Conservation (phyloP, 1,284 basidiomycete genomes). For the Rhodotorula sp. region DNA sequence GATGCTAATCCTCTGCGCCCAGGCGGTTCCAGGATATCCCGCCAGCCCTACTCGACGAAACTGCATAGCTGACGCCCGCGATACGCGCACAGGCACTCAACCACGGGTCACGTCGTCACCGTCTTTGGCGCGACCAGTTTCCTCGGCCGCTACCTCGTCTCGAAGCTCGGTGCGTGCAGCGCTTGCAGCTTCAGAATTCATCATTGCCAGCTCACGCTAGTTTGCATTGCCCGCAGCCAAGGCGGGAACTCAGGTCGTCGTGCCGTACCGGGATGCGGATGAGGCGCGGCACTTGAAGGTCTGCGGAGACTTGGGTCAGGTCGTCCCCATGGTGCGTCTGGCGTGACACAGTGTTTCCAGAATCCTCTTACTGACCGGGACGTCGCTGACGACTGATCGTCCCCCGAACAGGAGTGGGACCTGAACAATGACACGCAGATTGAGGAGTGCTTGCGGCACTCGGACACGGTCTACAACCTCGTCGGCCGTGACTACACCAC, state of each 20-base stretch:
- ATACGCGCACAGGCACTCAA: constrained; percentile 60
- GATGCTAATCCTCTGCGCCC: no score
- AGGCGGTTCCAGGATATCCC: no score
- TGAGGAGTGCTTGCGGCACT: constrained; percentile 89
- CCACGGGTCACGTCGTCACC: constrained; percentile 85
- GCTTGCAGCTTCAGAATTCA: constrained; percentile 11
- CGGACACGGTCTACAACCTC: constrained; percentile 95
- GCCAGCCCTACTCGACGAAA: no score
- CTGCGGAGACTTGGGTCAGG: constrained; percentile 94
- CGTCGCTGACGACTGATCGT: no score
- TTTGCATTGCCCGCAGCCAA: constrained; percentile 59
- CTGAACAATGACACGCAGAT: constrained; percentile 83
- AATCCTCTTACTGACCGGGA: no score
- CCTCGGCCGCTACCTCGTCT: constrained; percentile 88
- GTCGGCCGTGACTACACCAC: constrained; percentile 88
- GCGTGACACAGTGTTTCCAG: no score
- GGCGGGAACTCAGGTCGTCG: constrained; percentile 87
- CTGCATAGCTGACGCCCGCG: not conserved
- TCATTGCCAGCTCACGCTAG: not conserved
- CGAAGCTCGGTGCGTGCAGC: constrained; percentile 71
- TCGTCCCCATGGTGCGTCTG: constrained; percentile 85
- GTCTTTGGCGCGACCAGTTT: constrained; percentile 98
- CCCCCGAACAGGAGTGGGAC: constrained; percentile 80
- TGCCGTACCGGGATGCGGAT: constrained; percentile 95
- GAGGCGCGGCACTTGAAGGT: constrained; percentile 86